phyloP scores from a whole-genome alignment of 73 alveolate genomes.

The Tetrahymena elliotti region DNA sequence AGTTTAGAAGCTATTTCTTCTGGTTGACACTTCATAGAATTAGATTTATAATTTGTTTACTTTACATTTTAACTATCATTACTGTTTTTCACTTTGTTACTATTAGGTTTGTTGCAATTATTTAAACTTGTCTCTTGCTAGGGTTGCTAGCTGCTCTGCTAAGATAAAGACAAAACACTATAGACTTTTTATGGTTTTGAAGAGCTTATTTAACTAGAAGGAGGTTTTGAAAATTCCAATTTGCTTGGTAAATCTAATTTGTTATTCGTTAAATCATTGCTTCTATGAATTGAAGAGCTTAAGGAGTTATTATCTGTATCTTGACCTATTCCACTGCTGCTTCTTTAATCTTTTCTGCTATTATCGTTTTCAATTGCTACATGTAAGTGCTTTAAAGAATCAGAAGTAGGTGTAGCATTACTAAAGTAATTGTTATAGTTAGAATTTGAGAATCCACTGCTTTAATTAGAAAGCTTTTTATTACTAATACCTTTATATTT shows the following conservation, averaged over 20 bases:
- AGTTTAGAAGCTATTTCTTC: neutral
- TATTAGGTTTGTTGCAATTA: neutral
- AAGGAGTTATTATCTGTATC: neutral
- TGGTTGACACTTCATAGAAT: neutral
- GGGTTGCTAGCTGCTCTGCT: neutral
- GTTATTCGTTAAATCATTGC: neutral
- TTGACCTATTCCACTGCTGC: neutral
- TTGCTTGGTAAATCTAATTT: neutral
- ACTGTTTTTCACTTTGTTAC: neutral
- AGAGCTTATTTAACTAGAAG: neutral
- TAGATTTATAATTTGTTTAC: neutral
- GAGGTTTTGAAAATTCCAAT: neutral
- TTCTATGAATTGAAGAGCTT: neutral
- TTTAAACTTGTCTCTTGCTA: neutral
- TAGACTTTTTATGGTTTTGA: neutral
- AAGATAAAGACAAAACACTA: neutral
- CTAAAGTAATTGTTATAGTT: neutral
- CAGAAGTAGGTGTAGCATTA: neutral
- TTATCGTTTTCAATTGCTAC: neutral
- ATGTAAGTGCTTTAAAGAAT: neutral
- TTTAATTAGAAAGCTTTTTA: neutral
- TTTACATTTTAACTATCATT: neutral
- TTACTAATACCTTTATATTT: neutral
- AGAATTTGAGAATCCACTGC: neutral
- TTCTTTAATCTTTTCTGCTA: neutral